A percentile compares a stretch with the other conserved stretches of the same genome.
phyloP scores from a whole-genome alignment of 1,139 yeast species.

The Nadsonia commutata region DNA sequence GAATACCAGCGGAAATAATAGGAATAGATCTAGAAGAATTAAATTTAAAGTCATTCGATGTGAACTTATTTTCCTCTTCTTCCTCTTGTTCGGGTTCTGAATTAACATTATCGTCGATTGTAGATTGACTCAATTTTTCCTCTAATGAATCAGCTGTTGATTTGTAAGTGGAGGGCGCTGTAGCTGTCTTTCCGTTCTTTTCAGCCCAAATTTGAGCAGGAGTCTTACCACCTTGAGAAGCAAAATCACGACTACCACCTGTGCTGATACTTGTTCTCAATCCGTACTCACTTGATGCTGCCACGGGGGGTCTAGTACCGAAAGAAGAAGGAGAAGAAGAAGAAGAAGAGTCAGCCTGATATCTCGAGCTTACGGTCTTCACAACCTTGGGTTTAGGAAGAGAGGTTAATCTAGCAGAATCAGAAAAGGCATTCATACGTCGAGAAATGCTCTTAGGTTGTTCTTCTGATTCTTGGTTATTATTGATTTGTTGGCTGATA shows the following conservation, averaged over 20 bases:
- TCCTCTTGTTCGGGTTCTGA: not conserved
- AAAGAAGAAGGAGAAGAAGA: slow-evolving; percentile 13
- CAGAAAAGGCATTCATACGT: slow-evolving; percentile 22
- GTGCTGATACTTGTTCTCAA: slow-evolving; percentile 43
- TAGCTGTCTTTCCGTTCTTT: slow-evolving; percentile 43
- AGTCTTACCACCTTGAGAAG: slow-evolving; percentile 64
- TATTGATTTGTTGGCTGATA: slow-evolving; percentile 7
- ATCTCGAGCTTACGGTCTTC: slow-evolving; percentile 16
- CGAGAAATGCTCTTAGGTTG: slow-evolving; percentile 31
- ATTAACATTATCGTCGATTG: not conserved
- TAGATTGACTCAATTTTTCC: slow-evolving; percentile 3
- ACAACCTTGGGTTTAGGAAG: slow-evolving; percentile 52
- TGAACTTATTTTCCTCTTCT: slow-evolving; percentile 6
- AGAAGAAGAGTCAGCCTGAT: slow-evolving; percentile 9
- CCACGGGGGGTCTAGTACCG: slow-evolving; percentile 23
- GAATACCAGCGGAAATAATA: not conserved
- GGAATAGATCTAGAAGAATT: slow-evolving; percentile 2
- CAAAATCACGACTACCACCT: slow-evolving; percentile 62
- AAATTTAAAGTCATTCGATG: not conserved
- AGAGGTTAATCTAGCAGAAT: slow-evolving; percentile 34
- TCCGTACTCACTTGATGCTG: slow-evolving; percentile 27
- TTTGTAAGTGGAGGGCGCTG: slow-evolving; percentile 12
- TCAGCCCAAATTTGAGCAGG: slow-evolving; percentile 97
- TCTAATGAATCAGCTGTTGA: slow-evolving; percentile 9
- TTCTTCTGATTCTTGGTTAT: slow-evolving; percentile 19